phyloP scores from a whole-genome alignment of 192 early-diverging fungal genomes.

The Coemansia erecta region DNA sequence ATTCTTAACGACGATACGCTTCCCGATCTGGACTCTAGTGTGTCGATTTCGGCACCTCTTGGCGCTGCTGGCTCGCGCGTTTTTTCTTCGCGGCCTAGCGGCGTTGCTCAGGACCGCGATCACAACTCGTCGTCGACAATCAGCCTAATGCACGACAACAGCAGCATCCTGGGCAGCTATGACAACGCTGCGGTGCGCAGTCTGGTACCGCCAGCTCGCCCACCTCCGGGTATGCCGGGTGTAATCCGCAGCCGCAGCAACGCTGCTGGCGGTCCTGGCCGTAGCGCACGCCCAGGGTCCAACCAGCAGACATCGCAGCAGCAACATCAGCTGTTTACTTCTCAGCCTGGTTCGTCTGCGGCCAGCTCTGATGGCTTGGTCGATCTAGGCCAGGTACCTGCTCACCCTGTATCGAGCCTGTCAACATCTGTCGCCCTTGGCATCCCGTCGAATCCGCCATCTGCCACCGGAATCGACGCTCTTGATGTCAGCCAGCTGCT shows the following conservation, averaged over 20 bases:
- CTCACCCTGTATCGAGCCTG: neutral
- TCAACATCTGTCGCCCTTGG: conserved; percentile 10
- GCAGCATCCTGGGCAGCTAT: conserved; percentile 20
- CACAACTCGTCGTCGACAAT: conserved; percentile 51
- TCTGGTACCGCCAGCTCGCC: conserved; percentile 15
- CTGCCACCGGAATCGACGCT: conserved; percentile 19
- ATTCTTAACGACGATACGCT: conserved; percentile 25
- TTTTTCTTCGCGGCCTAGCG: conserved; percentile 13
- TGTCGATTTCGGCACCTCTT: conserved; percentile 22
- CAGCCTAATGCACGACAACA: conserved; percentile 44
- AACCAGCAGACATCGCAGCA: neutral
- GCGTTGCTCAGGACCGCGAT: conserved; percentile 3
- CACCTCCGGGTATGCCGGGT: conserved; percentile 40
- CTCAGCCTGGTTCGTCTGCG: too few relatives aligned
- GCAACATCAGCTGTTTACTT: neutral
- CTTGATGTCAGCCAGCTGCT: conserved; percentile 30
- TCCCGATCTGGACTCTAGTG: conserved; percentile 9
- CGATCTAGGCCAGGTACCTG: neutral
- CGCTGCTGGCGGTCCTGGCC: neutral
- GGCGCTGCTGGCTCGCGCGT: conserved; percentile 11
- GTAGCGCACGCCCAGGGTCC: neutral
- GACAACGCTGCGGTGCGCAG: conserved; percentile 6
- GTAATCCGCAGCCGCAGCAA: conserved; percentile 18
- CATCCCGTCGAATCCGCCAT: conserved; percentile 39
- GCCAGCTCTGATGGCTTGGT: neutral